Evolutionary conservation across 1,284 basidiomycete genomes (phyloP).

Genomic region (Thecaphora frezii): DNA sequence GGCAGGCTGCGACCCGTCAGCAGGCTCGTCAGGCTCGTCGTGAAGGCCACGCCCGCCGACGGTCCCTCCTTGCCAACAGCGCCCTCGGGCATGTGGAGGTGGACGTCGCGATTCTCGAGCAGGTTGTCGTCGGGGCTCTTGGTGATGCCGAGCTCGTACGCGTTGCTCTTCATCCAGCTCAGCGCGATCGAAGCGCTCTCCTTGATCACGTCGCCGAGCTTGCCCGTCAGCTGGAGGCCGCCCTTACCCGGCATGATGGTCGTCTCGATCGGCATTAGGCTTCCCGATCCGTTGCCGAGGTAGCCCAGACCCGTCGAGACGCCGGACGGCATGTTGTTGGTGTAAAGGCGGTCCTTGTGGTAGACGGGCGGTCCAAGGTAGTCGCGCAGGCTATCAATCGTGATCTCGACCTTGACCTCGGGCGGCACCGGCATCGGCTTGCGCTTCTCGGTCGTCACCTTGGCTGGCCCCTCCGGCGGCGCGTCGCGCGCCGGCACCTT

Average conservation of each 20-base stretch:
- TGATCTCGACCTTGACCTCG: constrained; percentile 77
- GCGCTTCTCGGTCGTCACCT: constrained; percentile 74
- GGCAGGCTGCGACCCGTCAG: constrained; percentile 62
- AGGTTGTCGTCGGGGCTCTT: constrained; percentile 72
- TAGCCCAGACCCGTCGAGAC: constrained; percentile 94
- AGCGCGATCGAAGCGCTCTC: constrained; percentile 93
- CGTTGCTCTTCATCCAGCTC: constrained; percentile 89
- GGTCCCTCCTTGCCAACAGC: constrained; percentile 97
- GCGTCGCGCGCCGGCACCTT: constrained; percentile 38
- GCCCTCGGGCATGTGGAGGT: constrained; percentile 64
- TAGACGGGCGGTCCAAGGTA: constrained; percentile 95
- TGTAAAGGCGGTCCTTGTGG: constrained; percentile 91
- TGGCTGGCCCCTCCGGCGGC: constrained; percentile 38
- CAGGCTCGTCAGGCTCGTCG: constrained; percentile 85
- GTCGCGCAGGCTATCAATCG: constrained; percentile 83
- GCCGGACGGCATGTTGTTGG: constrained; percentile 76
- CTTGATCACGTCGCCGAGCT: constrained; percentile 94
- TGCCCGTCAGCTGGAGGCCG: constrained; percentile 82
- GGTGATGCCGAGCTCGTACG: constrained; percentile 78
- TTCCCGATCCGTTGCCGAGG: constrained; percentile 90
- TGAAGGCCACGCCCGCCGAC: constrained; percentile 88
- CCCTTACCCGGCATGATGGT: constrained; percentile 57
- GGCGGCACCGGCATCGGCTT: constrained; percentile 80
- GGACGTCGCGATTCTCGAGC: constrained; percentile 68
- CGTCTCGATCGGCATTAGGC: constrained; percentile 91